Percentiles rank a stretch among this genome's conserved stretches.
phyloP scores from a whole-genome alignment of 2,329 filamentous ascomycete species.

The Botrytis cinerea region DNA sequence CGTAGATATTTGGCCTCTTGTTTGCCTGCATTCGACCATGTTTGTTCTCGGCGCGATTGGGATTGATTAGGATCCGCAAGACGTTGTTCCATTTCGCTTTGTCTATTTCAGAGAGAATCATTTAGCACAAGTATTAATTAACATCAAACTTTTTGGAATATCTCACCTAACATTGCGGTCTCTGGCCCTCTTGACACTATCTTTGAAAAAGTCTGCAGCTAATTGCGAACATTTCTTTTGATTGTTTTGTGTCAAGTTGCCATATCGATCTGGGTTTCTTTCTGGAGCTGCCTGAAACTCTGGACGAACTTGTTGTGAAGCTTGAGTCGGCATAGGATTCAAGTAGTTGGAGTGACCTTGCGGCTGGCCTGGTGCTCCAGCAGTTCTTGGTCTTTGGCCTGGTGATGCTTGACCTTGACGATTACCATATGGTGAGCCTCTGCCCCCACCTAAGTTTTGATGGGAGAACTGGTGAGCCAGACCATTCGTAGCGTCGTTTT shows the following conservation, averaged over 20 bases:
- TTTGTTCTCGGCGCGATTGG: slow-evolving; percentile 75
- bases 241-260: slow-evolving; percentile 64
- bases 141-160: neutral
- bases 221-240: slow-evolving; percentile 69
- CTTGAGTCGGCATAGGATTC: slow-evolving; percentile 64
- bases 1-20: slow-evolving; percentile 92
- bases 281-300: slow-evolving; percentile 80
- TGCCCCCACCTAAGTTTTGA: slow-evolving; percentile 81
- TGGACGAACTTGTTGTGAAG: slow-evolving; percentile 57
- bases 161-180: slow-evolving; percentile 90
- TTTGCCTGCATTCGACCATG: slow-evolving; percentile 80
- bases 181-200: slow-evolving; percentile 93
- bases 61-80: slow-evolving; percentile 75
- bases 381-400: slow-evolving; percentile 78
- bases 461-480: slow-evolving; percentile 96
- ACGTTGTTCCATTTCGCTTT: slow-evolving; percentile 87
- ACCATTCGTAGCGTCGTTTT: slow-evolving; percentile 84
- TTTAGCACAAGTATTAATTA: slow-evolving; percentile 5
- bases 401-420: slow-evolving; percentile 63
- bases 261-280: slow-evolving; percentile 81
- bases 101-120: slow-evolving; percentile 53
- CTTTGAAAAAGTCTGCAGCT: slow-evolving; percentile 94
- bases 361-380: slow-evolving; percentile 67
- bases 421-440: slow-evolving; percentile 68
- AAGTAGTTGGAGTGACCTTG: slow-evolving; percentile 64